phyloP scores from a whole-genome alignment of 495 filamentous ascomycete genomes.

The Polyplosphaeria fusca region DNA sequence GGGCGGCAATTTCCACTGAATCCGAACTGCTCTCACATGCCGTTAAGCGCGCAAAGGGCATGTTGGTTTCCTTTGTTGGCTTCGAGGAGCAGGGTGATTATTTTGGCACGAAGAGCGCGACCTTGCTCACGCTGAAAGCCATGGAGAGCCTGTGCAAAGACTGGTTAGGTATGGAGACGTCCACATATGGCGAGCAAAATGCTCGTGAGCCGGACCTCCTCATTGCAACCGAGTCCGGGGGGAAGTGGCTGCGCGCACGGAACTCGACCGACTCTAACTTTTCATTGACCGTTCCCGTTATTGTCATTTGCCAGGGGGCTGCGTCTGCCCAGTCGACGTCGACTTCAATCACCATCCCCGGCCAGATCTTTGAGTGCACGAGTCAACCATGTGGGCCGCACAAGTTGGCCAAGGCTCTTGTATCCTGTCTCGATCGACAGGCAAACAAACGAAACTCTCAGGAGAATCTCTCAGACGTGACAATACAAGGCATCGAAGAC shows the following conservation, averaged over 20 bases:
- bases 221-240: slow-evolving; percentile 23
- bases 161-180: slow-evolving; percentile 44
- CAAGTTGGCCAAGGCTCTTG: slow-evolving; percentile 25
- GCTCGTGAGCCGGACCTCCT: slow-evolving; percentile 27
- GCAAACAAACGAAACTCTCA: neutral
- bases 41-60: slow-evolving; percentile 14
- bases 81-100: slow-evolving; percentile 42
- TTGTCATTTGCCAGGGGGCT: slow-evolving; percentile 26
- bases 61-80: slow-evolving; percentile 36
- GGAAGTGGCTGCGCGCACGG: slow-evolving; percentile 27
- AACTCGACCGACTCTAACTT: neutral
- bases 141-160: slow-evolving; percentile 36
- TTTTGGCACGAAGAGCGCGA: slow-evolving; percentile 33
- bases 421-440: slow-evolving; percentile 22
- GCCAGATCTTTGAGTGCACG: slow-evolving; percentile 29
- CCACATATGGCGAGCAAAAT: slow-evolving; percentile 18
- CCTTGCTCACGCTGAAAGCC: slow-evolving; percentile 38
- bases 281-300: slow-evolving; percentile 5
- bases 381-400: slow-evolving; percentile 29
- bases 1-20: neutral
- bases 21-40: slow-evolving; percentile 10
- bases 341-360: slow-evolving; percentile 20
- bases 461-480: neutral
- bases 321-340: slow-evolving; percentile 20
- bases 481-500: neutral